Base-by-base conservation (phyloP, 768 basidiomycete genomes). In the Lentinula raphanica region DNA sequence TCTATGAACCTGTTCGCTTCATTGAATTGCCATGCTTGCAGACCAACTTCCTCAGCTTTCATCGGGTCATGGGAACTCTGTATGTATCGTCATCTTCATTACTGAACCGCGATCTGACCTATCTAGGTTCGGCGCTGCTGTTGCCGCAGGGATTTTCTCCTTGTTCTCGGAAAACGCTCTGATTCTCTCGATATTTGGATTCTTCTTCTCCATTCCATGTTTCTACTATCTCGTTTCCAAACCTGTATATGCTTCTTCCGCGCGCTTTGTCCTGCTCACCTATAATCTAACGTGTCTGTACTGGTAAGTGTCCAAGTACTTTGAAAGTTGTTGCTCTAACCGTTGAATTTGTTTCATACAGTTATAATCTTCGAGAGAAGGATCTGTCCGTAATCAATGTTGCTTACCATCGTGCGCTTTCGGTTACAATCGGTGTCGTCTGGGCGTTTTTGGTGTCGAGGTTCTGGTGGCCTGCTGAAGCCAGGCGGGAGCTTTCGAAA, bases 381-480 rank as follows among this genome's bases (percentile, higher is more conserved):
- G 76, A 83, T 54, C 45, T 86, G 2, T 81, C 84, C 1, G 87
- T 91, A 0, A 62, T 84, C 32, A 71, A 81, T 29, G 83, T 97
- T 53, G 96, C 94, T 0, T 75, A 81, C 31, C 84, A 87, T 65
- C 87, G 97, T 48, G 87, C 87, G 1, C 63, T 88, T 3, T 82
- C 95, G 31, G 96, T 99, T 19, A 88, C 80, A 0, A 80, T 81
- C 6, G 97, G 96, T 7, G 92, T 94, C 2, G 67, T 95, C 1
- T 98, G 92, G 90, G 94, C 94, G 0, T 82, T 87, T 3, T 72
- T 98, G 49, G 85, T 97, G 21, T 94, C 92, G 4, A 77, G 92
- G 48, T 88, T 88, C 61, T 94, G 94, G 90, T 98, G 95, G 96
- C 97, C 97, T 1, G 83, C 90, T 8, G 95, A 97, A 66, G 97